Base-by-base conservation (phyloP, 352 stramenopile genomes). In the Pilasporangium apinafurcum region DNA sequence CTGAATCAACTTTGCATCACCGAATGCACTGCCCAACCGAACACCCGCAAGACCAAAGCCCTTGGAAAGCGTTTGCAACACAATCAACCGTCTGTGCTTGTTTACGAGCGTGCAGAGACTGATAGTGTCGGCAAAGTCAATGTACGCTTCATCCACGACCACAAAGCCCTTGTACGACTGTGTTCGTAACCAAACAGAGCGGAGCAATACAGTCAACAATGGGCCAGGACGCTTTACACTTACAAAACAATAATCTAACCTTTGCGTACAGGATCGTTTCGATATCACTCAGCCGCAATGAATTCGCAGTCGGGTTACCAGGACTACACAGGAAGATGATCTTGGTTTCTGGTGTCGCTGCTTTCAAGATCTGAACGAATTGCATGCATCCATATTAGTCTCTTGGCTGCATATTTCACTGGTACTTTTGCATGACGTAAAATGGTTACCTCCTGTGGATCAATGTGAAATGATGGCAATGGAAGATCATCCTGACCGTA, bases 101-200 rank as follows among this genome's bases (percentile, higher is more conserved):
- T 87, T 83, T 33, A 98, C 75, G 21, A 99, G 71, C 28, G 76
- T 86, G 42, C 81, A 90, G 21, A 92, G 61, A 27, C 79, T 93
- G 8, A 61, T 44, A 8, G 63, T 65, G 10, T 83, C 73, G 7
- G 79, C 77, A 64, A 99, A 99, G 63, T 99, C 96, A 20, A 99
- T 83, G 65, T 99, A 99, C 0, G 96, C 96, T 67, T 99, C 96
- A 56, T 99, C 96, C 13, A 99, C 95, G 25, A 99, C 93, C n/a
- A 99, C 83, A 26, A 99, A 86, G 22, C 91, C 86, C 65, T 83
- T 85, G 57, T 92, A 95, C 29, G 68, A 65, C 73, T 89, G 20
- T 40, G 25, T 21, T n/a, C 27, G n/a, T n/a, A 36, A 3, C 7
- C 8, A 38, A 24, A 2, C 4, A 31, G 16, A 38, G 4, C n/a